Percentiles rank a stretch among this genome's conserved stretches.
Conservation (phyloP, 2,329 filamentous ascomycete genomes). For the Neofusicoccum laricinum region DNA sequence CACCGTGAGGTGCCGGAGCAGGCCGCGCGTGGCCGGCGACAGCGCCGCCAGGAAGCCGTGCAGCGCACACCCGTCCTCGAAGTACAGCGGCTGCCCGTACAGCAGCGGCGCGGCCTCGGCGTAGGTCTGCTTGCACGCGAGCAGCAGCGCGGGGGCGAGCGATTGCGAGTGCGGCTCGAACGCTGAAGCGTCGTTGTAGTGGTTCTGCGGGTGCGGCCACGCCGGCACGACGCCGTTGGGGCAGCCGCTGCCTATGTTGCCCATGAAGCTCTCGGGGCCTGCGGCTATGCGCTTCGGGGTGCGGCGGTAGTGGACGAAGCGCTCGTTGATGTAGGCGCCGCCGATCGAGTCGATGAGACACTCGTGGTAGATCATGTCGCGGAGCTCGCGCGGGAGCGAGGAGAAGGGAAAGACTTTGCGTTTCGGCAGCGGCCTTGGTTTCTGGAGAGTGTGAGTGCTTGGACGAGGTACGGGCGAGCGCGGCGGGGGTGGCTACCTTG, state of each 20-base stretch:
- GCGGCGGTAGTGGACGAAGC: conserved; percentile 28
- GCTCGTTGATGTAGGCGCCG: conserved; percentile 27
- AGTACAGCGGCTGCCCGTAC: conserved; percentile 29
- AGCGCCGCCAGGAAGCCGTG: conserved; percentile 33
- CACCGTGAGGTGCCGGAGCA: conserved; percentile 28
- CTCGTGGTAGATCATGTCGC: conserved; percentile 32
- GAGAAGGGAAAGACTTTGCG: conserved; percentile 34
- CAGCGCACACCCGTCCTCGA: conserved; percentile 27
- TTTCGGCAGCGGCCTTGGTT: conserved; percentile 25
- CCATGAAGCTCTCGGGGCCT: conserved; percentile 10
- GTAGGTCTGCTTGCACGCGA: conserved; percentile 29
- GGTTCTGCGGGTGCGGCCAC: neutral
- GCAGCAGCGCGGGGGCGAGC: conserved; percentile 29
- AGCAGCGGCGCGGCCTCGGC: conserved; percentile 26
- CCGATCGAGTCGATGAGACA: conserved; percentile 25
- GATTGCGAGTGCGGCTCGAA: neutral
- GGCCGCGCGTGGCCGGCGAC: conserved; percentile 24
- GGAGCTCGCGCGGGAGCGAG: conserved; percentile 32
- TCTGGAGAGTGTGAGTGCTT: neutral
- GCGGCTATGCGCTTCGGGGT: conserved; percentile 23
- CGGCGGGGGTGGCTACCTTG: neutral
- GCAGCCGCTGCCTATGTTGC: conserved; percentile 15
- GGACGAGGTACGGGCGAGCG: no score
- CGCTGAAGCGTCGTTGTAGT: neutral
- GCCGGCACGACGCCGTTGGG: neutral